phyloP scores from a whole-genome alignment of 441 rosid genomes.

The Bocquillonia castaneifolia region DNA sequence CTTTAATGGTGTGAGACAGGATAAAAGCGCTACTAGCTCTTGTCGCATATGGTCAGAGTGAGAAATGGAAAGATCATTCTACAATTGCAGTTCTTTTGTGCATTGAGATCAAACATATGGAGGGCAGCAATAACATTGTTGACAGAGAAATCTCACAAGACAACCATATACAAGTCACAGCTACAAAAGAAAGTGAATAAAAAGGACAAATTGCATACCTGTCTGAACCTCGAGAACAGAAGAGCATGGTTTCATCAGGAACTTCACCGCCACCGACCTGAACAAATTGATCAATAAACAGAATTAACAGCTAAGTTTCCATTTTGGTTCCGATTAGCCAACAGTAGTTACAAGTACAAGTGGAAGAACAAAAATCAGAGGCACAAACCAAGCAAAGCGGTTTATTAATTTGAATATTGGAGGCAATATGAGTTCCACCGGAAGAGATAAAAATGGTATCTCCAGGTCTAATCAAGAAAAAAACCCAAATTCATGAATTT shows the following conservation, averaged over 20 bases:
- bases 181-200: background rate
- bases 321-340: no score
- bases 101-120: constrained; percentile 16
- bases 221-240: constrained; percentile 90
- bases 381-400: constrained; percentile 90
- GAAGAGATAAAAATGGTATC: constrained; percentile 87
- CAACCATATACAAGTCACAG: constrained; percentile 3
- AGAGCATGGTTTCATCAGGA: constrained; percentile 83
- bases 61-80: background rate
- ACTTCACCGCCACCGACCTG: constrained; percentile 88
- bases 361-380: no score
- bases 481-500: constrained; percentile 23
- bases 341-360: background rate
- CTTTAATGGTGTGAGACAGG: no score
- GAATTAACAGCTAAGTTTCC: background rate
- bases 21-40: background rate
- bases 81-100: background rate
- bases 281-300: constrained; percentile 21
- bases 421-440: constrained; percentile 74
- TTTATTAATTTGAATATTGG: constrained; percentile 78
- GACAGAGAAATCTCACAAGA: background rate
- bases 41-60: background rate
- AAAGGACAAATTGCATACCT: constrained; percentile 48
- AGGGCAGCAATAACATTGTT: constrained; percentile 7
- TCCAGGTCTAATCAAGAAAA: constrained; percentile 68